Evolutionary conservation across 2,329 filamentous ascomycete species (phyloP), one percentile per base, ranked within the genome.

Genomic region (Fusarium transvaalense): DNA sequence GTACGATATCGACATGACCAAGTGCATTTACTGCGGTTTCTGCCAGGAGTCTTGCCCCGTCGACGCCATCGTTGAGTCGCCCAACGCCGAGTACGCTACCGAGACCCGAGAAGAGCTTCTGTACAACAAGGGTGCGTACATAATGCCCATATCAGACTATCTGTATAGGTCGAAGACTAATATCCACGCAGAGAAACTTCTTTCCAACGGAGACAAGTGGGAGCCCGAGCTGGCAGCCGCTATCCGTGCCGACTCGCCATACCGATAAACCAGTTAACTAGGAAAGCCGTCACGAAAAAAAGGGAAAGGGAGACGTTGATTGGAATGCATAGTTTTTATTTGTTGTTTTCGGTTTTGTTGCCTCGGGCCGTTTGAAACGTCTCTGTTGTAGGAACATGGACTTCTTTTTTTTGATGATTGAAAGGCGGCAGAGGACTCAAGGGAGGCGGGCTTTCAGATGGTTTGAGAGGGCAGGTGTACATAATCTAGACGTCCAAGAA

Each of bases 1-100:
- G 79, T 99, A 99, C 84, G 96, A 99, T 80, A 97, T 99, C 78
- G 96, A 99, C 83, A 99, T 99, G 96, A 98, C 96, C 77, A 99
- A 99, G 88, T 99, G 96, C 85, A 99, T 99, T 82, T 99, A 98
- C 89, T 98, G 96, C 81, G 96, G 96, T 52, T 97, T 97, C 85
- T 98, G 96, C 88, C 95, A 97, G 85, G 96, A 99, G 86, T 97
- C 93, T 71, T 99, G 96, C 84, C 96, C 96, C 43, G 96, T 99
- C 56, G 96, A 99, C 82, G 96, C 96, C 63, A 99, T 88, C 72
- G 87, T 89, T 57, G 87, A 89, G 80, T 86, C 84, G 48, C 87
- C 87, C 71, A 89, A 89, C 73, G 86, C 86, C 73, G 87, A 89
- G 78, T 89, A 89, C 74, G 83, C 86, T 41, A 89, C 87, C 38